A percentile compares a stretch with the other conserved stretches of the same genome.
These are phyloP conservation scores for Salix koriyanagi DNA, from an alignment of 345 rosid genomes.

Conservation along the genomic window DNA sequence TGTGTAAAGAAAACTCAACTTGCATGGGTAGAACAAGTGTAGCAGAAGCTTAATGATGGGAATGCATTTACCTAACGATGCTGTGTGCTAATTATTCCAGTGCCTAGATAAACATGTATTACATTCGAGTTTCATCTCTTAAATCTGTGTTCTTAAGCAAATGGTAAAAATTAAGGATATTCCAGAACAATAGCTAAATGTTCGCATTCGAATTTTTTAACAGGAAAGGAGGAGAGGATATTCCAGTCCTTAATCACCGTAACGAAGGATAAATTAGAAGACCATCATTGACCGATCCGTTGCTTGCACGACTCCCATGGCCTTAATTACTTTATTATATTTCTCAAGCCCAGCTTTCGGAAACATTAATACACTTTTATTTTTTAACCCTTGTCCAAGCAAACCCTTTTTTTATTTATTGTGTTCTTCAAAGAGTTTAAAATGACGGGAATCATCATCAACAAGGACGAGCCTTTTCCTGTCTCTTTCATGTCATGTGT, in stretches of 20 bases:
- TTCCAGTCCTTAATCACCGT: not conserved
- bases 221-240: not conserved
- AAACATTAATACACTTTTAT: constrained; percentile 2
- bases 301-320: constrained; percentile 45
- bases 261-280: constrained; percentile 2
- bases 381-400: constrained; percentile 26
- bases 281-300: constrained; percentile 39
- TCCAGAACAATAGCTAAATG: not conserved
- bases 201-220: not conserved
- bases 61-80: not conserved
- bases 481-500: constrained; percentile 35
- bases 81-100: not conserved
- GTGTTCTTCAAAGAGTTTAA: not conserved
- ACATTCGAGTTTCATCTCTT: not conserved
- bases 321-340: constrained; percentile 5
- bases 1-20: not conserved
- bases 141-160: not conserved
- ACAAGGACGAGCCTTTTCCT: constrained; percentile 20
- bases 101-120: not conserved
- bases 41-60: not conserved
- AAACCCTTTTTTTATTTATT: constrained; percentile 1
- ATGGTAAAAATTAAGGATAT: no score
- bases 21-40: not conserved
- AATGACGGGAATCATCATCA: not conserved
- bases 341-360: constrained; percentile 9